Base-by-base conservation (phyloP, 768 basidiomycete species). In the Lepiota venenata region DNA sequence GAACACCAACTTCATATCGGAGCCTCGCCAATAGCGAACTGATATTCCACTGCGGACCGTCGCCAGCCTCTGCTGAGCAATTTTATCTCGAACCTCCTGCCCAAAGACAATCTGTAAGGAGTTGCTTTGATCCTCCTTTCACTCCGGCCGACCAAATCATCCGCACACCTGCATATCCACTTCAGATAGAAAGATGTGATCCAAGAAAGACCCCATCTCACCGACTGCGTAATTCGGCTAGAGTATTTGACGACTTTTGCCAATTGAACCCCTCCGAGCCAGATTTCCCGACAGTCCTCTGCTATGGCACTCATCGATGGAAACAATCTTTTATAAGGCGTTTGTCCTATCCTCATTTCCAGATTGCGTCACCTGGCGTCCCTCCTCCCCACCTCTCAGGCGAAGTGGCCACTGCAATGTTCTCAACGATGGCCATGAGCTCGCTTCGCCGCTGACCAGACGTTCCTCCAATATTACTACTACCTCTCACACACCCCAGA, bases 381-480 rank as follows among this genome's bases (percentile, higher is more conserved):
- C 42, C 16, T 37, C 35, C 0, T 22, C 50, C 9, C 15, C n/a
- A n/a, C n/a, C 50, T 3, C 25, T 46, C 47, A 36, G 10, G 5
- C 37, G 32, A 35, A 4, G 36, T 10, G 21, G 21, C 21, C n/a
- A 16, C 42, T 20, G 42, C 4, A 44, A n/a, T 52, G 50, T 32
- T 52, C 16, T 25, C 15, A 44, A 36, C 12, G 32, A 15, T 36
- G 14, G 41, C 7, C 35, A 52, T 20, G 42, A 52, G 18, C 50
- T 52, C 44, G 42, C 50, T 52, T 52, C 29, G 18, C 51, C 62
- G 25, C 20, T 52, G 49, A 56, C 59, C 46, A 37, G 59, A 47
- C 57, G 58, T 45, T 76, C 75, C 14, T 71, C 63, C 41, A 66
- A 64, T 56, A 67, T 69, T 65, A 69, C 47, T 36, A 10, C 18